A percentile compares a stretch with the other conserved stretches of the same genome.
phyloP scores from a whole-genome alignment of 148 eudicot species.

The Dianthus caryophyllus region DNA sequence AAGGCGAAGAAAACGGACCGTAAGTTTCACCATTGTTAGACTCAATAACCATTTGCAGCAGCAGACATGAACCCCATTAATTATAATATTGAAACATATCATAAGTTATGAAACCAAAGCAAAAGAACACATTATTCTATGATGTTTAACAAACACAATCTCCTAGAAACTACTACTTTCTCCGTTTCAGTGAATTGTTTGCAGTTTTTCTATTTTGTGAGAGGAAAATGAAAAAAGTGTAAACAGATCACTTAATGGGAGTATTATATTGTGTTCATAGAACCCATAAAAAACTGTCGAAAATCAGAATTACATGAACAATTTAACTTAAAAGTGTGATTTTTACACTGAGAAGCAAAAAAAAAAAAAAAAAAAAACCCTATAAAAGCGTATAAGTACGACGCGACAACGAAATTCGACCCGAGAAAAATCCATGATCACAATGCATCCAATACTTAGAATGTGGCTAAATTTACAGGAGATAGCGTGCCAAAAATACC shows the following conservation, averaged over 20 bases:
- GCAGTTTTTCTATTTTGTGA: too few relatives aligned
- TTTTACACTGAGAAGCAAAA: too few relatives aligned
- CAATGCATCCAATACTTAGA: background rate
- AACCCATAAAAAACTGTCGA: background rate
- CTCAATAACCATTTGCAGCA: too few relatives aligned
- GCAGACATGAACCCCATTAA: conserved; percentile 12
- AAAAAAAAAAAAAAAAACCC: too few relatives aligned
- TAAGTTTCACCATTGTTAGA: too few relatives aligned
- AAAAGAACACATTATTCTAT: conserved; percentile 9
- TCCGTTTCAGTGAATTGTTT: too few relatives aligned
- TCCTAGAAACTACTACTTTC: background rate
- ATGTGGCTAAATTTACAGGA: background rate
- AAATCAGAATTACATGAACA: background rate
- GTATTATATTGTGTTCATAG: background rate
- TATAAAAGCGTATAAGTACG: background rate
- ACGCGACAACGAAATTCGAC: background rate
- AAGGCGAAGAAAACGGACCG: too few relatives aligned
- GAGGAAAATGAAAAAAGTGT: too few relatives aligned
- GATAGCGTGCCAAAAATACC: background rate
- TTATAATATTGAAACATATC: background rate
- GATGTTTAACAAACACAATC: background rate
- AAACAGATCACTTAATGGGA: too few relatives aligned
- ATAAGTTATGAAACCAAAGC: conserved; percentile 8
- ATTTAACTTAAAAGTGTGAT: background rate
- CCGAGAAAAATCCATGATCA: background rate